Conservation (phyloP, 495 filamentous ascomycete genomes). For the Aspergillus biplanus region DNA sequence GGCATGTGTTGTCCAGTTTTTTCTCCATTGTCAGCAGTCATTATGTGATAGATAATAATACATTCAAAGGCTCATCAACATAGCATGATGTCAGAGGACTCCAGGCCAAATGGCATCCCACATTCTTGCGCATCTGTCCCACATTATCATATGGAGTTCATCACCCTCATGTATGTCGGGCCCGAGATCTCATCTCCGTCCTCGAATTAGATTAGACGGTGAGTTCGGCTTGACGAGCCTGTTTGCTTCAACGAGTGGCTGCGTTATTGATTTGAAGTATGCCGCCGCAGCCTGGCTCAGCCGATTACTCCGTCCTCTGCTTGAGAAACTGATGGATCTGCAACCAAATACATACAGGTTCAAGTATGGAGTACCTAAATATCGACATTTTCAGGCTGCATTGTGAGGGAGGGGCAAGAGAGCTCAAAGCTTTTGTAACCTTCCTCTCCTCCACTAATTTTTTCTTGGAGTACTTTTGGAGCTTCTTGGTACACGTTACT, state of each 20-base stretch:
- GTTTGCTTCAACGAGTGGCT: neutral
- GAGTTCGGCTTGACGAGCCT: neutral
- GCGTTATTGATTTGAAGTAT: neutral
- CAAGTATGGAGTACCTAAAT: no score
- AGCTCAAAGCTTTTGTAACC: no score
- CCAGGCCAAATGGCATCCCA: neutral
- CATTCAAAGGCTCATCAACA: neutral
- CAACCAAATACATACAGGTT: no score
- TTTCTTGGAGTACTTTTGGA: no score
- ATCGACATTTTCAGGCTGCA: no score
- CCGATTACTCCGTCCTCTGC: neutral
- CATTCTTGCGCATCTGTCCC: neutral
- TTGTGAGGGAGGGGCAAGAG: no score
- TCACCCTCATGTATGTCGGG: neutral
- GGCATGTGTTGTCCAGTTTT: neutral
- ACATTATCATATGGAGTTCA: neutral
- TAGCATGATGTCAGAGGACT: no score
- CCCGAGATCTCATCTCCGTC: neutral
- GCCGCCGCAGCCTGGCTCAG: neutral
- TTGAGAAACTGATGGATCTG: neutral
- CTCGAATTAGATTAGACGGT: neutral
- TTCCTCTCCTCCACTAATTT: no score
- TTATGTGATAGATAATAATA: slow-evolving; percentile 8
- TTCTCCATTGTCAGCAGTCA: neutral
- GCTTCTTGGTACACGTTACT: no score